Base-by-base conservation (phyloP, 352 stramenopile genomes). In the Phytophthora brassicae region DNA sequence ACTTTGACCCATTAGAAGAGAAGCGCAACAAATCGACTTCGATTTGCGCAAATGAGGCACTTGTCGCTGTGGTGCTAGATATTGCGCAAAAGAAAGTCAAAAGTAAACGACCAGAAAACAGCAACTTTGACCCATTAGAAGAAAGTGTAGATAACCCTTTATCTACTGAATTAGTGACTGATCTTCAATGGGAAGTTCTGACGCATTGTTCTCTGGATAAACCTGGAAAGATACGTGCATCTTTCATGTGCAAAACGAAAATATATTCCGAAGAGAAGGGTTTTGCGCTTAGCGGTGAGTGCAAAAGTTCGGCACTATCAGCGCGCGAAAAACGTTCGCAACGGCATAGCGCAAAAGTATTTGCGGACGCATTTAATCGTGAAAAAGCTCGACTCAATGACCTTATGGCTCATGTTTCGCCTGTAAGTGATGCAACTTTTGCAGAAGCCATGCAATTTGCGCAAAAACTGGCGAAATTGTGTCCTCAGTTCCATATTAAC, bases 111-210 rank as follows among this genome's bases (percentile, higher is more conserved):
- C 61, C 60, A 9, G 64, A 72, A 9, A 50, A 31, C 13, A 43
- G 68, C 24, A 36, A 44, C 14, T 5, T 46, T 41, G 78, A 90
- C 20, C 35, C 53, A 1, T 49, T 90, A 1, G 80, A 89, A 29
- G 81, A 94, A 49, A 90, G 77, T 20, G 65, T 88, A 6, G 81
- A 90, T 50, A 64, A 81, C 28, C 47, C 61, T 0, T 20, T 76
- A 2, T 49, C 53, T 3, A 44, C 57, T 7, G 59, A 88, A 2
- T 55, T 89, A 19, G 78, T 93, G 60, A 92, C 71, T 2, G 79
- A 95, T 31, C 58, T 95, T 3, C 72, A 95, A 60, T 90, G 82
- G 83, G 82, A 92, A 65, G 71, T 88, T 11, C 65, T 94, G 6
- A 71, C 60, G 4, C 73, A 74, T 12, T 87, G 77, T 49, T 60